Percentiles rank a stretch among this genome's conserved stretches.
These are phyloP conservation scores for Herpotrichia juniperi DNA, from an alignment of 2,329 filamentous ascomycete species.

Conservation along the genomic window DNA sequence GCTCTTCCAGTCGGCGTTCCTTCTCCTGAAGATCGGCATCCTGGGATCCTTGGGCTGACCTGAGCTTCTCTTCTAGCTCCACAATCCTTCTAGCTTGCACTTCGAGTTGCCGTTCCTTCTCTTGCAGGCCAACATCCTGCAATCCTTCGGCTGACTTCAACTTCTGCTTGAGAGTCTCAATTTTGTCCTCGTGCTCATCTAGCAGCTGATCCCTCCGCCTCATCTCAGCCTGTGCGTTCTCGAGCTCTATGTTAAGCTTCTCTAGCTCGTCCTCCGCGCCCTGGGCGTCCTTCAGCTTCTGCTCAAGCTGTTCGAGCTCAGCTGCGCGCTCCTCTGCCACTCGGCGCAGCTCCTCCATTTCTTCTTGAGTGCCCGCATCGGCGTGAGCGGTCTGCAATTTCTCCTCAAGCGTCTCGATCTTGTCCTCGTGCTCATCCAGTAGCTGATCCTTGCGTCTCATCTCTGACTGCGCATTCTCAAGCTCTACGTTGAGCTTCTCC, in stretches of 20 bases:
- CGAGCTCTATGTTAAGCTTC: constrained; percentile 42
- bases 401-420: constrained; percentile 41
- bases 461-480: constrained; percentile 43
- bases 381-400: no score
- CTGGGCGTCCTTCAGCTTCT: constrained; percentile 38
- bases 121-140: constrained; percentile 24
- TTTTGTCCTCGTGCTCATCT: constrained; percentile 46
- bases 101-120: constrained; percentile 35
- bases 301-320: constrained; percentile 42
- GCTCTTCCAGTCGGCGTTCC: constrained; percentile 37
- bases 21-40: constrained; percentile 38
- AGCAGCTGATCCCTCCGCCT: constrained; percentile 39
- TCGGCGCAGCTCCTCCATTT: constrained; percentile 57
- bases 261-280: constrained; percentile 42
- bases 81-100: constrained; percentile 42
- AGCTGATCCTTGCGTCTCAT: constrained; percentile 39
- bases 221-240: constrained; percentile 42
- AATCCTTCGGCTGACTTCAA: constrained; percentile 34
- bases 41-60: constrained; percentile 32
- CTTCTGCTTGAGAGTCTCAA: constrained; percentile 32
- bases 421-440: constrained; percentile 46
- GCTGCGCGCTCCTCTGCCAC: constrained; percentile 51
- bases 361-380: constrained; percentile 71
- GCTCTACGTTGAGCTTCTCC: constrained; percentile 40
- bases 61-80: constrained; percentile 38